phyloP scores from a whole-genome alignment of 352 stramenopile genomes.

The Phytophthora idaei region DNA sequence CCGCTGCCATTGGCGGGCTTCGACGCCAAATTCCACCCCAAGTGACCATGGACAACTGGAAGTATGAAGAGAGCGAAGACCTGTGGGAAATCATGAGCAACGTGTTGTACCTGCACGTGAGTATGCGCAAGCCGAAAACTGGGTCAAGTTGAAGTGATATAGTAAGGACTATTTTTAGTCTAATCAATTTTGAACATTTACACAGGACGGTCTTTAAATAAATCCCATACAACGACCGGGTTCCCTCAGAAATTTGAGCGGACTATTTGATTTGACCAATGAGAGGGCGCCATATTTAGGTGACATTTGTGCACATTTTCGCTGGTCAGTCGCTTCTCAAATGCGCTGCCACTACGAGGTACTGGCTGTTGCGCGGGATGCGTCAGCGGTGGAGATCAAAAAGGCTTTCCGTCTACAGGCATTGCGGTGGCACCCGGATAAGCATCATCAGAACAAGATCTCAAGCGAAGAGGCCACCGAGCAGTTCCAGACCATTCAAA shows the following conservation, averaged over 20 bases:
- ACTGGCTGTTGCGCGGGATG: slow-evolving; percentile 66
- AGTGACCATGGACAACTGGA: slow-evolving; percentile 11
- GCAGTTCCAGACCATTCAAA: slow-evolving; percentile 88
- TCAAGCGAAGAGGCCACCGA: slow-evolving; percentile 77
- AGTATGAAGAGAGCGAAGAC: slow-evolving; percentile 7
- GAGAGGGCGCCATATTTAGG: no score
- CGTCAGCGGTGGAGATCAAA: slow-evolving; percentile 63
- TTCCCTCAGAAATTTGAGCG: no score
- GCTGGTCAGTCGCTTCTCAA: slow-evolving; percentile 3
- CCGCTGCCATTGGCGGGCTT: slow-evolving; percentile 10
- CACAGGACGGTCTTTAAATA: no score
- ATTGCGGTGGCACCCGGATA: slow-evolving; percentile 87
- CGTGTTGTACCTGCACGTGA: slow-evolving; percentile 19
- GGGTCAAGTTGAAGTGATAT: slow-evolving; percentile 7
- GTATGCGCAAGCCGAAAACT: slow-evolving; percentile 2
- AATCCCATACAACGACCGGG: no score
- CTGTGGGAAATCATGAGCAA: slow-evolving; percentile 6
- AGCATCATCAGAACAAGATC: slow-evolving; percentile 78
- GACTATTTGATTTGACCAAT: no score
- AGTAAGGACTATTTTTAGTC: slow-evolving; percentile 7
- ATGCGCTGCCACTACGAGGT: slow-evolving; percentile 90
- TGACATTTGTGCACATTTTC: slow-evolving; percentile 1
- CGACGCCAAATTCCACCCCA: slow-evolving; percentile 9
- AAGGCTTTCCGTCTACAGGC: slow-evolving; percentile 80
- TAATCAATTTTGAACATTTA: slow-evolving; percentile 8